Evolutionary conservation across 2,329 filamentous ascomycete genomes (phyloP).

Genomic region (Ophiostoma piceae): DNA sequence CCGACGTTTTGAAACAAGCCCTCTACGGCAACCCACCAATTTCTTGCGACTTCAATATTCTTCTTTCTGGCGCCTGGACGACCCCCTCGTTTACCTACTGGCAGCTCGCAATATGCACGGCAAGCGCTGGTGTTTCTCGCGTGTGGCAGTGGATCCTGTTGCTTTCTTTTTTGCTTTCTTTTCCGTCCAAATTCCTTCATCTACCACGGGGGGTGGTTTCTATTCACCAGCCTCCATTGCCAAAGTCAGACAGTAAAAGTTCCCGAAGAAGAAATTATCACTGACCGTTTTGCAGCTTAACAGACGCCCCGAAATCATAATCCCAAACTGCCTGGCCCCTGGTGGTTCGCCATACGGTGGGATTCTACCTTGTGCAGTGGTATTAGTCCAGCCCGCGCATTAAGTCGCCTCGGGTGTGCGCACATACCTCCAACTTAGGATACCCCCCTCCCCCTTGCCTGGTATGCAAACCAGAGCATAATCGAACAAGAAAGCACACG

Average conservation of each 20-base stretch:
- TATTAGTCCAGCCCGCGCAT: neutral
- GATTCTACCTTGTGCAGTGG: neutral
- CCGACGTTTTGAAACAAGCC: neutral
- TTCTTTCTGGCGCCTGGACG: neutral
- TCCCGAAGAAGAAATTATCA: neutral
- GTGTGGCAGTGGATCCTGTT: neutral
- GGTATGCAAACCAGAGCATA: slow-evolving; percentile 7
- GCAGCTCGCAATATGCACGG: neutral
- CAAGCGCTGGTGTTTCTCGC: neutral
- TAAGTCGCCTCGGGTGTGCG: neutral
- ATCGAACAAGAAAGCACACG: slow-evolving; percentile 14
- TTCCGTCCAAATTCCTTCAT: neutral
- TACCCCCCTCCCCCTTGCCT: neutral
- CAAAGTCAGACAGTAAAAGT: neutral
- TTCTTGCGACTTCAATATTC: neutral
- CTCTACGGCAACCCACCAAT: neutral
- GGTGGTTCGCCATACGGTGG: neutral
- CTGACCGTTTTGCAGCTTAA: slow-evolving; percentile 1
- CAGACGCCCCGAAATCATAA: neutral
- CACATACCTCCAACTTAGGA: neutral
- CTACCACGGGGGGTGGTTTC: neutral
- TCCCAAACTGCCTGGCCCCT: neutral
- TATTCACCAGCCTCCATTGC: neutral
- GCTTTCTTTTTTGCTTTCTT: neutral
- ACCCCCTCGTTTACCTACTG: neutral